Evolutionary conservation across 768 basidiomycete species (phyloP).

Genomic region (Rhodosporidiobolus sp.): DNA sequence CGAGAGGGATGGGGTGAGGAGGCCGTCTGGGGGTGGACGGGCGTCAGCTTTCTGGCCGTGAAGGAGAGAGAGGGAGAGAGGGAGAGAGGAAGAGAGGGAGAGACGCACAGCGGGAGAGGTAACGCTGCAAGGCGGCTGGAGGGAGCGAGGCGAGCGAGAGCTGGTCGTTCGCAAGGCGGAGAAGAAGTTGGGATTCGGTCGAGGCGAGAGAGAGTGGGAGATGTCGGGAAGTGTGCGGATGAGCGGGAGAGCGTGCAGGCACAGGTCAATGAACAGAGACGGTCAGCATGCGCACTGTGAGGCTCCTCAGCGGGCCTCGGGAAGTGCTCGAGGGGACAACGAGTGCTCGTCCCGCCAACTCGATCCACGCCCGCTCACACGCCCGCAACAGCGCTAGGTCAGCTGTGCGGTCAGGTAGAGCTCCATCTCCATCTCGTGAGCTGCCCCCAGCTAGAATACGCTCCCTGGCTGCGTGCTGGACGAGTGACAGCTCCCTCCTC

Average conservation of each 20-base stretch:
- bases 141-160: constrained; percentile 32
- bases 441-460: too few species aligned
- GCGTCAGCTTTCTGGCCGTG: background rate
- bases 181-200: background rate
- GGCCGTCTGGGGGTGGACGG: constrained; percentile 20
- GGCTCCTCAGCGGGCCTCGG: too few species aligned
- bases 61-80: background rate
- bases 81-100: background rate
- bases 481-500: too few species aligned
- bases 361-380: too few species aligned
- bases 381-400: too few species aligned
- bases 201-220: background rate
- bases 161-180: background rate
- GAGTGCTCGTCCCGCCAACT: too few species aligned
- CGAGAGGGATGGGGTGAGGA: constrained; percentile 21
- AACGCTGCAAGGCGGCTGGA: constrained; percentile 31
- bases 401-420: too few species aligned
- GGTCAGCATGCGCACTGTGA: too few species aligned
- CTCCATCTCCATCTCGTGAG: too few species aligned
- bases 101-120: constrained; percentile 32
- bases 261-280: background rate
- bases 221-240: too few species aligned
- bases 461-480: too few species aligned
- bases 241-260: background rate
- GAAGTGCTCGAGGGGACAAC: too few species aligned